These are phyloP conservation scores for Harrya chromipes DNA, from an alignment of 768 basidiomycete species.

Conservation along the genomic window DNA sequence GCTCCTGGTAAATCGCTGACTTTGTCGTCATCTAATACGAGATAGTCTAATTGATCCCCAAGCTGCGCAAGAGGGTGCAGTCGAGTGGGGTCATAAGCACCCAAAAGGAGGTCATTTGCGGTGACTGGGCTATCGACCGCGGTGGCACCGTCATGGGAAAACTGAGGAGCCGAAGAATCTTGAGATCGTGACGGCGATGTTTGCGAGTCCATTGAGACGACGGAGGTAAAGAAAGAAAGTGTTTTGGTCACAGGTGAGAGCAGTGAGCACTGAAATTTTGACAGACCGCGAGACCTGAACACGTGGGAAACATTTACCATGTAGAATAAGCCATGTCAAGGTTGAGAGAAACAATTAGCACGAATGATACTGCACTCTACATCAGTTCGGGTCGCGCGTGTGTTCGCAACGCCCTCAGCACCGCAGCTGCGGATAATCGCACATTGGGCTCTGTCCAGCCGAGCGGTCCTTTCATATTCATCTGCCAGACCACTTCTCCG, in stretches of 20 bases:
- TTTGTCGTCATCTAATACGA: conserved; percentile 96
- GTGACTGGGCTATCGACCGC: conserved; percentile 61
- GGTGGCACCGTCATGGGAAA: conserved; percentile 40
- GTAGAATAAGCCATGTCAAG: not conserved
- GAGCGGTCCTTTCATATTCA: conserved; percentile 18
- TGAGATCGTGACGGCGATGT: conserved; percentile 38
- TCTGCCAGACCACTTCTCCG: conserved; percentile 14
- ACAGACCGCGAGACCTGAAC: conserved; percentile 20
- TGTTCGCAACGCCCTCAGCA: conserved; percentile 20
- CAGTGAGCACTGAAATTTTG: conserved; percentile 29
- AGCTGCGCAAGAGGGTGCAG: conserved; percentile 93
- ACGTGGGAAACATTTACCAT: conserved; percentile 22
- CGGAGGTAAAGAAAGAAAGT: conserved; percentile 10
- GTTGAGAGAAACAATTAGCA: conserved; percentile 31
- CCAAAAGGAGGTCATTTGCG: conserved; percentile 83
- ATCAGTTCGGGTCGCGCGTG: conserved; percentile 21
- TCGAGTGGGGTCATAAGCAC: conserved; percentile 86
- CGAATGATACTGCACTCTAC: conserved; percentile 15
- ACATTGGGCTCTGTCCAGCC: conserved; percentile 22
- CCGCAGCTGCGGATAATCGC: conserved; percentile 23
- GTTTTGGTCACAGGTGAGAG: conserved; percentile 18
- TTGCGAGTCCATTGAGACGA: conserved; percentile 29
- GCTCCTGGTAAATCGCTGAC: conserved; percentile 86
- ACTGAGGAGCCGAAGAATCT: conserved; percentile 43
- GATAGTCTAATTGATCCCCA: conserved; percentile 92